Base-by-base conservation (phyloP, 768 basidiomycete species). In the Suillus variegatus region DNA sequence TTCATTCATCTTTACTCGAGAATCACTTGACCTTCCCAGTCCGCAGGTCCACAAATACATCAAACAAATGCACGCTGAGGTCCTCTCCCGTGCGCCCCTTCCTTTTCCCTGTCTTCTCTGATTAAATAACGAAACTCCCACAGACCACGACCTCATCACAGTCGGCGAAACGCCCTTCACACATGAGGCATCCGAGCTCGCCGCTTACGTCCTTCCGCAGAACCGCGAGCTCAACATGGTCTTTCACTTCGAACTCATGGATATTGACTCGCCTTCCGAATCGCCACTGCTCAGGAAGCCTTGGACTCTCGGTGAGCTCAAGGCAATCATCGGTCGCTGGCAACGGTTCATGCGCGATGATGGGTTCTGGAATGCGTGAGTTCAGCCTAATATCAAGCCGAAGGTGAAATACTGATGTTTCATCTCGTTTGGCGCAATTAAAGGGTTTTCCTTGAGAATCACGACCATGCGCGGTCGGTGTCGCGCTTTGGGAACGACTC, bases 91-190 rank as follows among this genome's bases (percentile, higher is more conserved):
- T 89, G 22, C 2, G 22, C 63, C 47, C 41, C 32, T 57, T 51
- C 68, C 60, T 65, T 67, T 68, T 22, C 20, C 20, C 51, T 67
- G 70, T 18, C 63, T 41, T 14, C 22, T 49, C 22, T 55, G 13
- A 46, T 35, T 2, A 18, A 8, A 28, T 4, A 43, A 35, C 36
- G 40, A 18, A 49, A 65, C n/a, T 61, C 20, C 40, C 9, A 32
- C 69, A 89, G 86, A 79, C 43, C 79, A 85, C 61, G 82, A 86
- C 65, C 69, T 85, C 20, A 86, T 89, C 68, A 88, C 87, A 28
- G 88, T 89, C n/a, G 88, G 88, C 58, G 88, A 88, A 74, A 84
- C 85, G 0, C 85, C 87, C 0, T 85, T 84, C 71, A 87, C 87
- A 4, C 81, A 86, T 67, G 80, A 82, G 60, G 75, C 85, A 8